These are phyloP conservation scores for Murraya paniculata DNA, from an alignment of 345 rosid species.

Conservation along the genomic window DNA sequence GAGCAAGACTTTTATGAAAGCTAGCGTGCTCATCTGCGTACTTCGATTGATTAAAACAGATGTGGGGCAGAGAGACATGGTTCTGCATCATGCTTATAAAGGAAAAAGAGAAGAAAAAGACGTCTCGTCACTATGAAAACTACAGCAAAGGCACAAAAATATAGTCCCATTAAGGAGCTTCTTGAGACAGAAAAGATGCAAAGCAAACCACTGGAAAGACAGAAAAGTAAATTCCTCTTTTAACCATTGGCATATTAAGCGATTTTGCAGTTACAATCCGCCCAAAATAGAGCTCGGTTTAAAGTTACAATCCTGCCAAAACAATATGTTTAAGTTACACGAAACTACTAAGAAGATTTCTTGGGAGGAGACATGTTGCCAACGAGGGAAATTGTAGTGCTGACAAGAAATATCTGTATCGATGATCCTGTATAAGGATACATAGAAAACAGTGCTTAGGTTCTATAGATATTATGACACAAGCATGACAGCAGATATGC, in stretches of 20 bases:
- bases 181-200: neutral
- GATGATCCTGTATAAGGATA: slow-evolving; percentile 4
- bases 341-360: slow-evolving; percentile 39
- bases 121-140: neutral
- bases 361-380: slow-evolving; percentile 80
- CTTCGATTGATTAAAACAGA: neutral
- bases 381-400: slow-evolving; percentile 35
- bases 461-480: neutral
- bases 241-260: neutral
- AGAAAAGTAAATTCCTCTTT: neutral
- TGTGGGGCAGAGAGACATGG: neutral
- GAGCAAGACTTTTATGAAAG: neutral
- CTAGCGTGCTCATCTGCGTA: neutral
- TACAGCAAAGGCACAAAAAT: neutral
- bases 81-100: neutral
- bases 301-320: neutral
- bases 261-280: neutral
- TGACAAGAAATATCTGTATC: neutral
- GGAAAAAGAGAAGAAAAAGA: neutral
- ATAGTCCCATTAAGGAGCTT: neutral
- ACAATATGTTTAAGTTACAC: neutral
- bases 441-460: neutral
- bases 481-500: neutral
- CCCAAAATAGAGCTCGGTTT: neutral
- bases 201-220: neutral